Base-by-base conservation (phyloP, 2,329 filamentous ascomycete genomes). In the Gnomoniopsis smithogilvyi region DNA sequence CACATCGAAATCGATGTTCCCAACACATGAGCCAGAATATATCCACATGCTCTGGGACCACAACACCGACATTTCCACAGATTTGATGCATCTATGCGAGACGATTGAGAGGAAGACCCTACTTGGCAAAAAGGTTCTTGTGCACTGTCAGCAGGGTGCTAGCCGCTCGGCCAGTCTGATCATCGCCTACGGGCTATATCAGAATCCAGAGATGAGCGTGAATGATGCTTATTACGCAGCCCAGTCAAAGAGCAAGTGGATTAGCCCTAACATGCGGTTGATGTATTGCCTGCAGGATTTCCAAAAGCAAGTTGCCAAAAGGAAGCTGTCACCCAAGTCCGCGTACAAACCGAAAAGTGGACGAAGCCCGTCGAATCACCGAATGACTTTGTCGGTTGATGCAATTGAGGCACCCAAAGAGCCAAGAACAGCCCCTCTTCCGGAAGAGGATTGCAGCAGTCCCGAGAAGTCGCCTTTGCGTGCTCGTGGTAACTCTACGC, bases 201-300 rank as follows among this genome's bases (percentile, higher is more conserved):
- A 88, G 69, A 89, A 91, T 61, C 90, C 90, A 1, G 81, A 86
- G 6, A 75, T 92, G 67, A 91, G 82, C 65, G 90, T 94, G 55
- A 92, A 94, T 68, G 90, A 94, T 70, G 90, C 91, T 2, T 95
- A 95, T 69, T 86, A 92, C 69, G 83, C 87, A 2, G 90, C 91
- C 2, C 92, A 96, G 73, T 81, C 84, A 56, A 89, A 89, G 74
- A 95, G 91, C 72, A 86, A 82, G 68, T 96, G 91, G 91, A 94
- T 96, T 66, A 92, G 91, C 60, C 91, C 91, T 0, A 96, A 96
- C 72, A 96, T 96, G 91, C 91, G 91, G 65, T 79, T 96, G 65
- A 92, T 96, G 81, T 95, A 95, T 79, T 92, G 91, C 65, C 77
- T 96, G 51, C 90, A 93, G 70, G 90, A 94, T 68, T 94, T 93